phyloP scores from a whole-genome alignment of 2,329 filamentous ascomycete genomes.

The Thielaviopsis euricoi region DNA sequence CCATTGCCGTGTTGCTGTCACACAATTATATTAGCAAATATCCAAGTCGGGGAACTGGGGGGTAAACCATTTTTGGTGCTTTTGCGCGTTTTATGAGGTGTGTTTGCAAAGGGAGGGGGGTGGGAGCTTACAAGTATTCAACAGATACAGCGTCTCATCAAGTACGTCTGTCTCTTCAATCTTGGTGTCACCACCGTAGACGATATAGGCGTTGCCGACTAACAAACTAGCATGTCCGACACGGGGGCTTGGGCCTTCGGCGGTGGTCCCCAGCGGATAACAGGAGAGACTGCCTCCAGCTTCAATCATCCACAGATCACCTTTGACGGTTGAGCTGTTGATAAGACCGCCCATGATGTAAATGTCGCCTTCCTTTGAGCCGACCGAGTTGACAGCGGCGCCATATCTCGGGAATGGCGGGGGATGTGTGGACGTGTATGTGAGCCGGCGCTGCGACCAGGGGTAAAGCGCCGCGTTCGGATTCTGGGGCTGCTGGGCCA shows the following conservation, averaged over 20 bases:
- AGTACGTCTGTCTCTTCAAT: constrained; percentile 81
- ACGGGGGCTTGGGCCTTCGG: constrained; percentile 84
- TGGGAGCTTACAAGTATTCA: constrained; percentile 77
- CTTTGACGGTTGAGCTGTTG: constrained; percentile 87
- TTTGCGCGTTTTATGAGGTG: too few species aligned
- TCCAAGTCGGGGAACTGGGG: too few species aligned
- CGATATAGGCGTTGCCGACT: constrained; percentile 96
- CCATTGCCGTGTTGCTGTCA: constrained; percentile 86
- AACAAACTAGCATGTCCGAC: constrained; percentile 88
- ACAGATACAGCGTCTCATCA: constrained; percentile 87
- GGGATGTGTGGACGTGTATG: constrained; percentile 64
- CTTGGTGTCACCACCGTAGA: constrained; percentile 97
- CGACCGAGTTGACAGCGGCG: constrained; percentile 79
- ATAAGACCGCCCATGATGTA: constrained; percentile 97
- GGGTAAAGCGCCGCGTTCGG: constrained; percentile 76
- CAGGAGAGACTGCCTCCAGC: constrained; percentile 75
- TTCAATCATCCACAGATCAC: constrained; percentile 95
- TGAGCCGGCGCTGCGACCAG: constrained; percentile 82
- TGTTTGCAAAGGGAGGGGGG: too few species aligned
- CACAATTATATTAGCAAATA: too few species aligned
- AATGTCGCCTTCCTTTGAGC: constrained; percentile 91
- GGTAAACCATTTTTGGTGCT: background rate
- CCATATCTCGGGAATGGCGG: constrained; percentile 95
- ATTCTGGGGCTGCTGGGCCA: constrained; percentile 23
- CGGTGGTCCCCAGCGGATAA: constrained; percentile 79